These are phyloP conservation scores for Nothophoma quercina DNA, from an alignment of 2,329 filamentous ascomycete species.

Conservation along the genomic window DNA sequence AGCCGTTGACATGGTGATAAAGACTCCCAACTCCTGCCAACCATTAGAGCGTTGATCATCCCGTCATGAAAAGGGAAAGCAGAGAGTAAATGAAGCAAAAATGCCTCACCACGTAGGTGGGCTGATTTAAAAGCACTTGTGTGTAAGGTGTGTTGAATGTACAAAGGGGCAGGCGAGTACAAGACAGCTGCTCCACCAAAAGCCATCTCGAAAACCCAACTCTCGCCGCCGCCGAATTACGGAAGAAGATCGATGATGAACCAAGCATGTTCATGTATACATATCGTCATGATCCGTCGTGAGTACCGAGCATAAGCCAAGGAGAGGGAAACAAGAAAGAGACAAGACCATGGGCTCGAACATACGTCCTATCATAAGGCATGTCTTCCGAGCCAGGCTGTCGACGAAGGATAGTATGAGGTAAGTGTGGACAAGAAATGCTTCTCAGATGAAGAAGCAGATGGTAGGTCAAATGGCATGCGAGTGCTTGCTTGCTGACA, in stretches of 20 bases:
- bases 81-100: slow-evolving; percentile 27
- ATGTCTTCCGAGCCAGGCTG: slow-evolving; percentile 23
- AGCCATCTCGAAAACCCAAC: slow-evolving; percentile 8
- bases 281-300: slow-evolving; percentile 38
- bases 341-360: slow-evolving; percentile 16
- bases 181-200: slow-evolving; percentile 11
- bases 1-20: slow-evolving; percentile 30
- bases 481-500: slow-evolving; percentile 31
- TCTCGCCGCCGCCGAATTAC: slow-evolving; percentile 29
- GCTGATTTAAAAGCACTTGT: slow-evolving; percentile 27
- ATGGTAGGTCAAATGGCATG: slow-evolving; percentile 28
- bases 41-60: slow-evolving; percentile 35
- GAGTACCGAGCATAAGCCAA: slow-evolving; percentile 26
- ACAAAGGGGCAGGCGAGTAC: slow-evolving; percentile 30
- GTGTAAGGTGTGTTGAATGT: slow-evolving; percentile 34
- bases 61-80: slow-evolving; percentile 34
- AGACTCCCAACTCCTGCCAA: slow-evolving; percentile 25
- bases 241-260: slow-evolving; percentile 31
- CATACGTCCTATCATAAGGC: slow-evolving; percentile 22
- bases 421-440: slow-evolving; percentile 39
- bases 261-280: slow-evolving; percentile 30
- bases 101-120: slow-evolving; percentile 23
- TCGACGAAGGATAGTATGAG: slow-evolving; percentile 22
- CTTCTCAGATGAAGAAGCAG: slow-evolving; percentile 35
- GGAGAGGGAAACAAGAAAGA: slow-evolving; percentile 20